A percentile compares a stretch with the other conserved stretches of the same genome.
Conservation (phyloP, 768 basidiomycete species). For the Coprinopsis strossmayeri region DNA sequence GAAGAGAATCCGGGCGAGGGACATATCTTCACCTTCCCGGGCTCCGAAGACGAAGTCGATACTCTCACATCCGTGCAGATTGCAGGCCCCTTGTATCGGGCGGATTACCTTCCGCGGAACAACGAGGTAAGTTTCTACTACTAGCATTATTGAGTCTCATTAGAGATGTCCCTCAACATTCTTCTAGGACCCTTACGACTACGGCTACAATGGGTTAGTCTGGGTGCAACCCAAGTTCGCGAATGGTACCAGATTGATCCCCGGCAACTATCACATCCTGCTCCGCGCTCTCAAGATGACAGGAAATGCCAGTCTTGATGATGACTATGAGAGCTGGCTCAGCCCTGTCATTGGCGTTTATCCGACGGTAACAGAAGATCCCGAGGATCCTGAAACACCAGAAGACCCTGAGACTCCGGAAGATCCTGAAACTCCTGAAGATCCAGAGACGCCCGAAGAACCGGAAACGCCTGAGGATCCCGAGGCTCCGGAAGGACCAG, state of each 20-base stretch:
- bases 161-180: background rate
- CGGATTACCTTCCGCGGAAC: conserved; percentile 43
- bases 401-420: conserved; percentile 1
- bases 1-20: conserved; percentile 10
- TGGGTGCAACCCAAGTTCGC: conserved; percentile 31
- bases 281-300: conserved; percentile 36
- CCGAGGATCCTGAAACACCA: background rate
- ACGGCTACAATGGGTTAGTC: conserved; percentile 24
- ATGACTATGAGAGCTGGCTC: conserved; percentile 41
- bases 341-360: conserved; percentile 46
- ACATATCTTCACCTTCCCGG: conserved; percentile 34
- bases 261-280: conserved; percentile 35
- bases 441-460: background rate
- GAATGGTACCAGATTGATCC: conserved; percentile 36
- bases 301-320: conserved; percentile 33
- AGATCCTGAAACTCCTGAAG: background rate
- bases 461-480: background rate
- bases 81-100: conserved; percentile 40
- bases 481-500: background rate
- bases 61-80: conserved; percentile 34
- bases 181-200: conserved; percentile 19
- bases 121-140: conserved; percentile 25
- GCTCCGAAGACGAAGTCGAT: conserved; percentile 23
- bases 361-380: conserved; percentile 21
- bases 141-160: background rate